These are phyloP conservation scores for Pseudozyma tsukubaensis DNA, from an alignment of 1,284 basidiomycete genomes.

Conservation along the genomic window DNA sequence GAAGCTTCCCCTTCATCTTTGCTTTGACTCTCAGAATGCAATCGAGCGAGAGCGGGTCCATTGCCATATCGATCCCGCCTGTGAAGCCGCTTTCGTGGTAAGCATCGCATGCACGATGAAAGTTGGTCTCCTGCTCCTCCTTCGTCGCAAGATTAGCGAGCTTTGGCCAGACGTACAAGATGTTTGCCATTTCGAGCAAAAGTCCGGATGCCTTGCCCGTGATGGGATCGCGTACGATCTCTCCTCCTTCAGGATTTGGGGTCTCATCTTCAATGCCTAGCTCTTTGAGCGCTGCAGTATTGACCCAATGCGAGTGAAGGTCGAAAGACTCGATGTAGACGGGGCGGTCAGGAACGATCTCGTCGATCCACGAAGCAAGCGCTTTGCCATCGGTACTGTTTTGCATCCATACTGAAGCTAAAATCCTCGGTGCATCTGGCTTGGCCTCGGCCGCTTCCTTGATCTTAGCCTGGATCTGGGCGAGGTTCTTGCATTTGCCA, in stretches of 20 bases:
- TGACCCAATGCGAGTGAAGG: conserved; percentile 48
- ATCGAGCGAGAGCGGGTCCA: conserved; percentile 32
- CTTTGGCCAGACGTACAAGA: conserved; percentile 34
- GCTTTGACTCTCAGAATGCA: conserved; percentile 30
- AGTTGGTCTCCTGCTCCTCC: conserved; percentile 26
- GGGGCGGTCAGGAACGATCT: conserved; percentile 38
- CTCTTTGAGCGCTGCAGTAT: conserved; percentile 41
- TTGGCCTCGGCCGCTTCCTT: conserved; percentile 34
- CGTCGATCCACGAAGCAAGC: conserved; percentile 37
- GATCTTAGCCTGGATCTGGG: conserved; percentile 37
- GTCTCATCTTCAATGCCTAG: conserved; percentile 43
- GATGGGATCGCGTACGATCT: conserved; percentile 34
- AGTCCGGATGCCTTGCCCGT: conserved; percentile 40
- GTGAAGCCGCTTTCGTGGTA: conserved; percentile 45
- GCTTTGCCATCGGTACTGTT: conserved; percentile 39
- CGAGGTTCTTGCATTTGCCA: conserved; percentile 40
- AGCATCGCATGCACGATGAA: conserved; percentile 35
- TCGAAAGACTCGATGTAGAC: conserved; percentile 47
- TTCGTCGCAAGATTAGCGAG: conserved; percentile 27
- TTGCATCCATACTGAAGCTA: conserved; percentile 47
- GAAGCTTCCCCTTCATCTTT: conserved; percentile 32
- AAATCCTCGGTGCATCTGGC: conserved; percentile 36
- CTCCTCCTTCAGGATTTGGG: conserved; percentile 41
- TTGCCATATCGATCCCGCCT: conserved; percentile 44
- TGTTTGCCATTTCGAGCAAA: conserved; percentile 46